These are phyloP conservation scores for Clonostachys byssicola DNA, from an alignment of 2,329 filamentous ascomycete species.

Conservation along the genomic window DNA sequence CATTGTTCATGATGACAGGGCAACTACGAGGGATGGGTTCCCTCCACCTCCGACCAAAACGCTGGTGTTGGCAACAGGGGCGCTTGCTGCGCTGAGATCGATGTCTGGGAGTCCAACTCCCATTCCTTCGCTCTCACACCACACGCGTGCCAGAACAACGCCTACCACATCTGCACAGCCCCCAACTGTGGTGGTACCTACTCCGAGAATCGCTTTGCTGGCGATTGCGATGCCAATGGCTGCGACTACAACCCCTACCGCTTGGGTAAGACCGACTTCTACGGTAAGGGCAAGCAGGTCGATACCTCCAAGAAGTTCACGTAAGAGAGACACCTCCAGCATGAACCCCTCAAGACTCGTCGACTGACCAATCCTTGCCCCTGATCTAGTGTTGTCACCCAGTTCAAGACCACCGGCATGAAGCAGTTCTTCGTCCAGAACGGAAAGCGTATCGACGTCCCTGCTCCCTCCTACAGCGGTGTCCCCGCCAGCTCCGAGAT, in stretches of 20 bases:
- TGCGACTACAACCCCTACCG: constrained; percentile 66
- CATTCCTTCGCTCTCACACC: constrained; percentile 14
- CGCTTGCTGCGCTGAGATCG: constrained; percentile 16
- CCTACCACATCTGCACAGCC: constrained; percentile 24
- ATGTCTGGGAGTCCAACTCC: constrained; percentile 17
- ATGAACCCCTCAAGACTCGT: not conserved
- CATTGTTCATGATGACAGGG: constrained; percentile 2
- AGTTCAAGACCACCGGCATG: constrained; percentile 47
- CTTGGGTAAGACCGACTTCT: constrained; percentile 56
- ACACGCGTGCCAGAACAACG: constrained; percentile 18
- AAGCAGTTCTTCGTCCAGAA: constrained; percentile 58
- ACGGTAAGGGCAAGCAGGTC: constrained; percentile 52
- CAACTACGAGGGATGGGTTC: constrained; percentile 14
- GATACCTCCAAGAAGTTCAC: constrained; percentile 53
- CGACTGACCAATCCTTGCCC: not conserved
- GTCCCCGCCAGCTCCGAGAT: constrained; percentile 56
- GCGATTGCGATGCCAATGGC: constrained; percentile 59
- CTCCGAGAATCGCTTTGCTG: constrained; percentile 44
- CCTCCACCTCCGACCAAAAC: constrained; percentile 9
- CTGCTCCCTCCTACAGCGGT: constrained; percentile 46
- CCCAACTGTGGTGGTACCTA: constrained; percentile 43
- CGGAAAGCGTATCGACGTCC: constrained; percentile 45
- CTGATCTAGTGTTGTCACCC: constrained; percentile 51
- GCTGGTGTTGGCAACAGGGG: constrained; percentile 13
- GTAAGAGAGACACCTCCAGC: constrained; percentile 5